phyloP scores from a whole-genome alignment of 2,329 filamentous ascomycete genomes.

The Macrophomina tecta region DNA sequence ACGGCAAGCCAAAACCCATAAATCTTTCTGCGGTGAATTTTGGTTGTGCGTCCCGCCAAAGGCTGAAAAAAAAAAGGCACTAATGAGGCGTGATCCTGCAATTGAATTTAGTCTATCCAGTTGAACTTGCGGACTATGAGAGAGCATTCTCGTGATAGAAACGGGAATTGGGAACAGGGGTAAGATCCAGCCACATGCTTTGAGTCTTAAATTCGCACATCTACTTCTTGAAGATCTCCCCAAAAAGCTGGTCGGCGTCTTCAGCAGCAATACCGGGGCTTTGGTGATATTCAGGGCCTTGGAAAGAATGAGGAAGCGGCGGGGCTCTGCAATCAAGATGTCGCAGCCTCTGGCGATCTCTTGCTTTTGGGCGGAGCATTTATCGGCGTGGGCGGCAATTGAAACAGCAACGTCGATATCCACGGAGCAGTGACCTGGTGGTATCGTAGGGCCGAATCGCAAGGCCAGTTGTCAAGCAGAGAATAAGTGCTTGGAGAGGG shows the following conservation, averaged over 20 bases:
- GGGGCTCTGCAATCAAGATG: neutral
- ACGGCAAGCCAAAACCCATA: no score
- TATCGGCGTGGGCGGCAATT: neutral
- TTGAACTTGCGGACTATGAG: no score
- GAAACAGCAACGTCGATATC: neutral
- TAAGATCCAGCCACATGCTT: neutral
- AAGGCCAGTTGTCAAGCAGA: neutral
- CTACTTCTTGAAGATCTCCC: neutral
- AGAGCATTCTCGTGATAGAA: no score
- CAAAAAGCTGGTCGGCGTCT: neutral
- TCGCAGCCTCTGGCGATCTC: neutral
- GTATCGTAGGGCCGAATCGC: neutral
- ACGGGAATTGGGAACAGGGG: no score
- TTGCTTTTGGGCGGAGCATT: neutral
- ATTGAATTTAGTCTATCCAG: no score
- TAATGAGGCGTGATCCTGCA: no score
- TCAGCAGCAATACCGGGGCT: neutral
- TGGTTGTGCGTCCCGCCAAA: no score
- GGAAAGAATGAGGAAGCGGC: neutral
- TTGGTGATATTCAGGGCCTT: neutral
- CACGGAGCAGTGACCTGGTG: neutral
- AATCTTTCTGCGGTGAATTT: no score
- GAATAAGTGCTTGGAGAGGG: neutral
- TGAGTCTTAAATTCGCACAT: neutral
- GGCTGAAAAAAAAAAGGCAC: no score